Percentiles rank a stretch among this genome's conserved stretches.
phyloP scores from a whole-genome alignment of 108 stramenopile species.

The Parmales sp. region DNA sequence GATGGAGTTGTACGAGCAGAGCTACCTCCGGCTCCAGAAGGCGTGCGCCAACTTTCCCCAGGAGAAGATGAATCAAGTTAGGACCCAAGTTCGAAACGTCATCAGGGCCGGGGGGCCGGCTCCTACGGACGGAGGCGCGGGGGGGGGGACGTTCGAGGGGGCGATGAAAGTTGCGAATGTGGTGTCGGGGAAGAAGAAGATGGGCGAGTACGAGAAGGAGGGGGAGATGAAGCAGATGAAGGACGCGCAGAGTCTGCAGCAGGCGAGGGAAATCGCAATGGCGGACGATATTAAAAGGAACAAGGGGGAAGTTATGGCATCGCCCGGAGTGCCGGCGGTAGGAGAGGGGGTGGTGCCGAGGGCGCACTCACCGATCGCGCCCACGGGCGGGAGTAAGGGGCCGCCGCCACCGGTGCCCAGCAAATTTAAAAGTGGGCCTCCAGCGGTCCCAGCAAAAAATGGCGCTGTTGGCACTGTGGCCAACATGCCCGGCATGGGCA shows the following conservation, averaged over 20 bases:
- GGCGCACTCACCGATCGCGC: too few species aligned
- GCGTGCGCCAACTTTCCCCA: slow-evolving; percentile 1
- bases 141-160: not conserved
- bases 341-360: too few species aligned
- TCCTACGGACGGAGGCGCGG: not conserved
- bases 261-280: not conserved
- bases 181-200: not conserved
- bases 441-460: too few species aligned
- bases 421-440: too few species aligned
- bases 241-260: not conserved
- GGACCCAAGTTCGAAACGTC: not conserved
- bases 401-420: too few species aligned
- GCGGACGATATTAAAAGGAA: not conserved
- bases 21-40: not conserved
- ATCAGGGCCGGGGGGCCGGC: not conserved
- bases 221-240: not conserved
- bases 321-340: too few species aligned
- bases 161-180: not conserved
- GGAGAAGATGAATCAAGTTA: slow-evolving; percentile 10
- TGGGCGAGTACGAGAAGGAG: not conserved
- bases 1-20: slow-evolving; percentile 11
- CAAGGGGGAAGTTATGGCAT: too few species aligned
- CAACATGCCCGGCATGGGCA: too few species aligned
- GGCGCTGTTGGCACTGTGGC: too few species aligned
- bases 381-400: too few species aligned